Evolutionary conservation across 306 rosid species (phyloP).

Genomic region (Potentilla sterilis): DNA sequence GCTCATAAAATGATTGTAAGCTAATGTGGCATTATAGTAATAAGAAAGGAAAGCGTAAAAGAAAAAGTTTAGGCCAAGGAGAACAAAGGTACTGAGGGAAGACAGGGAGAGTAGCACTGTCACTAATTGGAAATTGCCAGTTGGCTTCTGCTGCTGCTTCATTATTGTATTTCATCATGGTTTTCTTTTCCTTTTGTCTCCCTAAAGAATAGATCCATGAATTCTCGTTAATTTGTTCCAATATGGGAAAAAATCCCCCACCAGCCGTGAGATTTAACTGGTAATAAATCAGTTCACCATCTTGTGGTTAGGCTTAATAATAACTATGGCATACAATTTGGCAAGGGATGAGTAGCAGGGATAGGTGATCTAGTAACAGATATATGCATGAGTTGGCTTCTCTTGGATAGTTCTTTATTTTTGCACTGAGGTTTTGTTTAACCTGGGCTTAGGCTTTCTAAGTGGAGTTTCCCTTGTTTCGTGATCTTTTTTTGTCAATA

Average conservation of each 20-base stretch:
- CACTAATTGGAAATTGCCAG: neutral
- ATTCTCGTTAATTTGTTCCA: neutral
- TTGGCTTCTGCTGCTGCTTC: neutral
- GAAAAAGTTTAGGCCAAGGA: neutral
- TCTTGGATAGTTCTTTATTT: neutral
- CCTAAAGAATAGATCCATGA: neutral
- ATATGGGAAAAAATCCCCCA: neutral
- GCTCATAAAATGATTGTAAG: neutral
- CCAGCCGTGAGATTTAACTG: neutral
- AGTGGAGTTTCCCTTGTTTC: neutral
- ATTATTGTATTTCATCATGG: neutral
- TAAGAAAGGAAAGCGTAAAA: neutral
- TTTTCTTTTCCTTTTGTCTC: neutral
- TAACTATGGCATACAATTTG: neutral
- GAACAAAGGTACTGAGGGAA: neutral
- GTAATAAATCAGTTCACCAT: neutral
- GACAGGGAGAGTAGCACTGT: neutral
- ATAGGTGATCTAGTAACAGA: neutral
- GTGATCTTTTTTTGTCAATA: neutral
- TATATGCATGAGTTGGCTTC: neutral
- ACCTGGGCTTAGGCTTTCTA: neutral
- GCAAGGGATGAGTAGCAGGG: neutral
- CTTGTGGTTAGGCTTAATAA: neutral
- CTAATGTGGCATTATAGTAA: neutral
- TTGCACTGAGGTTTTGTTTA: neutral